Conservation (phyloP, 1,139 yeast genomes). For the Taiozyma sp. region DNA sequence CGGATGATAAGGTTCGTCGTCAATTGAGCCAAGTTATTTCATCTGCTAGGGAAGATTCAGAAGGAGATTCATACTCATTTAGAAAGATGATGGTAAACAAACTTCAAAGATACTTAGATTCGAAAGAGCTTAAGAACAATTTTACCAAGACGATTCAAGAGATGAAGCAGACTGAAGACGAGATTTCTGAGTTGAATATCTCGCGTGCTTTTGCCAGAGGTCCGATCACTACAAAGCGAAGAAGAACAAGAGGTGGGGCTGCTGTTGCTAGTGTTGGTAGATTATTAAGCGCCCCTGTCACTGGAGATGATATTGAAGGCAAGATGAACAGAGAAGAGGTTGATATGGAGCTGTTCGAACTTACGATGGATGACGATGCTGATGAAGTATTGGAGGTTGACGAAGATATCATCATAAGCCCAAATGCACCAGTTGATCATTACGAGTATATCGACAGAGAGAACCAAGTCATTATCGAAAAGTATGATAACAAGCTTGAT, state of each 20-base stretch:
- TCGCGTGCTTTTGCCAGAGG: constrained; percentile 31
- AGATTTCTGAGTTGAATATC: constrained; percentile 25
- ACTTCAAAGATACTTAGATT: constrained; percentile 45
- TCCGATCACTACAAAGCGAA: constrained; percentile 44
- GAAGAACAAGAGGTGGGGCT: constrained; percentile 83
- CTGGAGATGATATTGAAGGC: constrained; percentile 33
- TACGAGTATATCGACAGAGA: constrained; percentile 34
- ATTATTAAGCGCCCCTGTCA: constrained; percentile 32
- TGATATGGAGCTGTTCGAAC: constrained; percentile 24
- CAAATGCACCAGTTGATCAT: constrained; percentile 2
- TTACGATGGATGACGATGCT: constrained; percentile 22
- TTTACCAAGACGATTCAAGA: constrained; percentile 30
- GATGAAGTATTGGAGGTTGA: constrained; percentile 20
- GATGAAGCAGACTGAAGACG: constrained; percentile 18
- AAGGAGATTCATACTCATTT: constrained; percentile 27
- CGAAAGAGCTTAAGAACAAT: constrained; percentile 41
- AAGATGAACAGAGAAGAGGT: constrained; percentile 26
- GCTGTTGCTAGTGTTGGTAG: constrained; percentile 48
- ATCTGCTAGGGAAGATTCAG: constrained; percentile 31
- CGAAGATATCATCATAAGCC: constrained; percentile 3
- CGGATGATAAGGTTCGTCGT: constrained; percentile 43
- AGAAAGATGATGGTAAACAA: constrained; percentile 50
- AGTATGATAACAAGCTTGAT: constrained; percentile 52
- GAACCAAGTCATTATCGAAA: constrained; percentile 56
- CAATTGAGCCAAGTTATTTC: constrained; percentile 51